Base-by-base conservation (phyloP, 495 filamentous ascomycete species). In the Aspergillus kassunensis region DNA sequence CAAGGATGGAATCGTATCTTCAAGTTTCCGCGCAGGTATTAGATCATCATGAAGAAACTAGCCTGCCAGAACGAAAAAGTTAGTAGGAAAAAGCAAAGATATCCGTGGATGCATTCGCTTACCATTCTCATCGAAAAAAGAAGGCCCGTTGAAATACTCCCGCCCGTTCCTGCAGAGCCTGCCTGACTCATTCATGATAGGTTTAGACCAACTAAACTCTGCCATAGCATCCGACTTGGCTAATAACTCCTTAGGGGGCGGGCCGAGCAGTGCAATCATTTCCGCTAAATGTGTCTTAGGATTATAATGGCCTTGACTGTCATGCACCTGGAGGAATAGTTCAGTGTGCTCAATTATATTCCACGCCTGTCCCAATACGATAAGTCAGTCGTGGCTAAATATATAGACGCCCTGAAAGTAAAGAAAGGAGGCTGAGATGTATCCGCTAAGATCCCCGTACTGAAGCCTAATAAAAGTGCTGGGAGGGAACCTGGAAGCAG, bases 251-350 rank as follows among this genome's bases (percentile, higher is more conserved):
- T 31, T 33, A 2, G 70, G 69, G 9, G 73, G 73, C 2, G 55
- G 67, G 2, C 76, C 74, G 11, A 78, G 55, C 21, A 77, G 37
- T 3, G 63, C 65, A 37, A 73, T 60, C 10, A 78, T 65, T 47
- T 69, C 63, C 15, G 68, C 67, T 3, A 75, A 59, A 58, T 73
- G 72, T n/a, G 73, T 55, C 6, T 54, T 51, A 16, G 64, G 60
- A 25, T 58, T 51, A 41, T 57, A 68, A 20, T 40, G 25, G 24
- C 60, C 44, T 4, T 39, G 36, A 41, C 27, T 15, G 44, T 57
- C 47, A 29, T 49, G 37, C 2, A 61, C 58, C 18, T 72, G 65
- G 2, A 43, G 40, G 44, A 79, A 79, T 29, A 76, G 52, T 37
- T 70, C 59, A 15, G 56, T 55, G 15, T 63, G 62, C 49, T 70